A percentile compares a stretch with the other conserved stretches of the same genome.
These are phyloP conservation scores for Thielaviopsis ethacetica DNA, from an alignment of 2,329 filamentous ascomycete genomes.

Conservation along the genomic window DNA sequence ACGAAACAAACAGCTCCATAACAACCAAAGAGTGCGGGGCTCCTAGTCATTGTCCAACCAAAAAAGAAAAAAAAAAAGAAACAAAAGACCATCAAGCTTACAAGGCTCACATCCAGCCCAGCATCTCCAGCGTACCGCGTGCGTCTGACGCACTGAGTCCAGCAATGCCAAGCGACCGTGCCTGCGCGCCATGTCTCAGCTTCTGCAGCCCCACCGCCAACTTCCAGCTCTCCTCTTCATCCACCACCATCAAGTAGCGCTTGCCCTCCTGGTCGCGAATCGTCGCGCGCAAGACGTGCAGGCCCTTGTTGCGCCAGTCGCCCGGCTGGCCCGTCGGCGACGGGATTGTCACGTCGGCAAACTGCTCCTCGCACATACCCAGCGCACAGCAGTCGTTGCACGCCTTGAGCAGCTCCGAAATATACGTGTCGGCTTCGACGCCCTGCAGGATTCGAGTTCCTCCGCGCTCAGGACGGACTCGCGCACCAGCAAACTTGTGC, in stretches of 20 bases:
- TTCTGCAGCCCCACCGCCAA: constrained; percentile 44
- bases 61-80: no score
- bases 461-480: constrained; percentile 31
- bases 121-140: constrained; percentile 36
- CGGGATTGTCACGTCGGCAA: constrained; percentile 26
- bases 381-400: constrained; percentile 50
- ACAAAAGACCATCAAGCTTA: no score
- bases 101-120: constrained; percentile 31
- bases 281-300: constrained; percentile 47
- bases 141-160: constrained; percentile 39
- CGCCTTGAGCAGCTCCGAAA: constrained; percentile 43
- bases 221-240: constrained; percentile 53
- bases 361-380: constrained; percentile 29
- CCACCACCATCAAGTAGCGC: constrained; percentile 47
- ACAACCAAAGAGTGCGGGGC: no score
- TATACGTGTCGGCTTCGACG: constrained; percentile 50
- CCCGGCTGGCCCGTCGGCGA: constrained; percentile 30
- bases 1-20: no score
- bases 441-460: constrained; percentile 36
- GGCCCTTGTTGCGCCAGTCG: constrained; percentile 36
- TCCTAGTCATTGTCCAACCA: no score
- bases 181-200: constrained; percentile 42
- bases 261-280: constrained; percentile 51
- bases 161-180: constrained; percentile 40
- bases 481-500: constrained; percentile 30